Evolutionary conservation across 805 yeast genomes (phyloP).

Genomic region (Candida argentea): DNA sequence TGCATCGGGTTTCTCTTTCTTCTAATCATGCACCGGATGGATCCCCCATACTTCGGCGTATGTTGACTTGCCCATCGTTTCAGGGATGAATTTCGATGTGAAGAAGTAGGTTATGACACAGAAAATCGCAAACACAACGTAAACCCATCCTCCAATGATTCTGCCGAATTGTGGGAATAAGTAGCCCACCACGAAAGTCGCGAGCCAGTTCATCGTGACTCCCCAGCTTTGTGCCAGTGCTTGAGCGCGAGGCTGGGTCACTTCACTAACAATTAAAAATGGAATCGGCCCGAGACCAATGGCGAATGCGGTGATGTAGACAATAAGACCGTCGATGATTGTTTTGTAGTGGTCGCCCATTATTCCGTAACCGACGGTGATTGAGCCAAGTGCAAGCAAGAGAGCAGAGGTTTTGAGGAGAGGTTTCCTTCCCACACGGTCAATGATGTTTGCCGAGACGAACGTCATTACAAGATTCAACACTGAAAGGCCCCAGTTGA

Average conservation of each 20-base stretch:
- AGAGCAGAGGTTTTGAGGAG: constrained; percentile 55
- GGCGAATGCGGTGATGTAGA: constrained; percentile 80
- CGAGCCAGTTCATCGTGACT: constrained; percentile 82
- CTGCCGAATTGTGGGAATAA: constrained; percentile 65
- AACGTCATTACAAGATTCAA: constrained; percentile 70
- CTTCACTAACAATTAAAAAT: constrained; percentile 76
- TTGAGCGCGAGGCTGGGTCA: constrained; percentile 71
- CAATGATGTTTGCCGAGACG: constrained; percentile 67
- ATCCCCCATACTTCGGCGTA: constrained; percentile 62
- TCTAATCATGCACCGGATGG: no score
- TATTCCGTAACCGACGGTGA: constrained; percentile 60
- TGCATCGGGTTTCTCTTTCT: no score
- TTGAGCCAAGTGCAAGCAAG: constrained; percentile 58
- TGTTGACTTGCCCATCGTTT: constrained; percentile 55
- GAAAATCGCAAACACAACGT: constrained; percentile 55
- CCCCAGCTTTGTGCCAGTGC: constrained; percentile 92
- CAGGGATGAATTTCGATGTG: constrained; percentile 48
- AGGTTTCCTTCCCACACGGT: constrained; percentile 64
- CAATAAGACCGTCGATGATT: constrained; percentile 54
- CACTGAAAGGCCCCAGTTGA: constrained; percentile 69
- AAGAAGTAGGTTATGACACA: constrained; percentile 43
- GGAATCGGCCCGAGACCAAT: constrained; percentile 95
- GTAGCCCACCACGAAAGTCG: constrained; percentile 75
- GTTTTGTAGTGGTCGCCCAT: constrained; percentile 32
- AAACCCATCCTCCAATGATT: constrained; percentile 67